Evolutionary conservation across 1,139 yeast species (phyloP), one percentile per base, ranked within the genome.

Genomic region (Saccharomyces pastorianus): DNA sequence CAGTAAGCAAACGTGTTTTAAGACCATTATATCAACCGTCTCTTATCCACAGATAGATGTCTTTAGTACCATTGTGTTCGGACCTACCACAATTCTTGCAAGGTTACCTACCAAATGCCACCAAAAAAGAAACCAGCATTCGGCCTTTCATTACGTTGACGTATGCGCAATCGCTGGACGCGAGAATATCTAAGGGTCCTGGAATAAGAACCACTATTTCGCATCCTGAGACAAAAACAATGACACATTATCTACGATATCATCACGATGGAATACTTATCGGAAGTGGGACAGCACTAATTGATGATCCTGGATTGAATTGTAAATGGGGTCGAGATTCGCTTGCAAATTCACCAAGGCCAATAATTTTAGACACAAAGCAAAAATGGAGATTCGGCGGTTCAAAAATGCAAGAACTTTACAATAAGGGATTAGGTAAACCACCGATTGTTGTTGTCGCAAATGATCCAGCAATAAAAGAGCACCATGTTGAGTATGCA

Each of bases 81-180:
- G 62, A 70, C 2, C 58, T 76, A 17, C 64, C 68, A 1, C 63
- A 64, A 0, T 72, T 76, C 46, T 59, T 80, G 26, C 62, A 62
- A 1, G 68, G 71, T 0, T 78, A 73, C 56, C 58, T 77, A 38
- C 81, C 81, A 13, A 44, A 47, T 17, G 42, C 47, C 6, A 42
- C 49, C 3, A 55, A 66, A 20, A 61, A 4, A 63, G 69, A 26
- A 66, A 69, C 64, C 58, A 20, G 8, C 44, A 38, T 2, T 20
- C 25, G 3, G 3, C 86, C 82, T 14, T 82, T 76, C 65, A 80
- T 88, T 3, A 90, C 97, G 0, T 73, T 91, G 51, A 90, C 98
- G 0, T 93, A 89, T 73, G 99, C 99, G 0, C 95, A 88, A 65
- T 87, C 96, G 1, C 64, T 93, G 9, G 99, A 93, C 65, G 80